Percentiles rank a stretch among this genome's conserved stretches.
These are phyloP conservation scores for Dothideomycetes sp. DNA, from an alignment of 2,329 filamentous ascomycete species.

Conservation along the genomic window DNA sequence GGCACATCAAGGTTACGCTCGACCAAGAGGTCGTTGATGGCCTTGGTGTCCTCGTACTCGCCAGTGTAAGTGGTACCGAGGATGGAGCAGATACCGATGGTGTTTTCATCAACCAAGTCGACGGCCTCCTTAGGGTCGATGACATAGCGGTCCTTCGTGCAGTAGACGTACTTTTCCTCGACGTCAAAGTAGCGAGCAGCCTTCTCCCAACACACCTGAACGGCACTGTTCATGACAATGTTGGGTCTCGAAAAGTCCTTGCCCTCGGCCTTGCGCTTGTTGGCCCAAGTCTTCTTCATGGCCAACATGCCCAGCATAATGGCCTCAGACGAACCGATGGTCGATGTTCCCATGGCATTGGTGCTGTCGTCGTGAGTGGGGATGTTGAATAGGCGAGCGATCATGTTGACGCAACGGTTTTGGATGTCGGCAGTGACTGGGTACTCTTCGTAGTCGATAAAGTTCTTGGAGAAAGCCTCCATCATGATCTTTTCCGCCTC, in stretches of 20 bases:
- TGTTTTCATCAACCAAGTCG: conserved; percentile 56
- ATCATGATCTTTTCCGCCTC: conserved; percentile 94
- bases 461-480: conserved; percentile 89
- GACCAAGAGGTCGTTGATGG: conserved; percentile 77
- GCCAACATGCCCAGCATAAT: conserved; percentile 76
- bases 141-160: conserved; percentile 51
- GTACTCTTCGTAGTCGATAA: conserved; percentile 49
- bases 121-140: conserved; percentile 56
- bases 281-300: conserved; percentile 94
- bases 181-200: conserved; percentile 53
- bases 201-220: conserved; percentile 98
- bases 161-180: conserved; percentile 72
- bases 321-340: conserved; percentile 80
- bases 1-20: conserved; percentile 67
- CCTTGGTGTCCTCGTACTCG: conserved; percentile 90
- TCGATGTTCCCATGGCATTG: conserved; percentile 75
- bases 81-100: conserved; percentile 86
- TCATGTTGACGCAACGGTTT: conserved; percentile 69
- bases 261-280: conserved; percentile 71
- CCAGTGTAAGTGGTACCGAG: conserved; percentile 91
- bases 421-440: conserved; percentile 50
- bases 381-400: conserved; percentile 79
- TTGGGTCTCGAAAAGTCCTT: conserved; percentile 77
- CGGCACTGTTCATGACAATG: conserved; percentile 89
- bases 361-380: conserved; percentile 47